These are phyloP conservation scores for Penstemon eatonii DNA, from an alignment of 257 asterid species.

Conservation along the genomic window DNA sequence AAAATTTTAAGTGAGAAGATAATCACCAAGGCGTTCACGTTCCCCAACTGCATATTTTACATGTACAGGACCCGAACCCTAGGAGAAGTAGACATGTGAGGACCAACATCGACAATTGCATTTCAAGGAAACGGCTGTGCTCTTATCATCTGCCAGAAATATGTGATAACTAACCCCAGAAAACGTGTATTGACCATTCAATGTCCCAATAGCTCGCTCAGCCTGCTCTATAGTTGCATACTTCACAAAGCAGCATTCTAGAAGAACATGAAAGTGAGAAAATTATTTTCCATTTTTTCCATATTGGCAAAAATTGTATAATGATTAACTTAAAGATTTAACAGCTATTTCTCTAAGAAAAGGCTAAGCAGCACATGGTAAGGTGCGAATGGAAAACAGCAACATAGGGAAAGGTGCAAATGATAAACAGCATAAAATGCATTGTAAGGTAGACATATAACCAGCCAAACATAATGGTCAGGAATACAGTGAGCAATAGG, in stretches of 20 bases:
- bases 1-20: constrained; percentile 26
- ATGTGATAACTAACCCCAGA: constrained; percentile 72
- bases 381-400: constrained; percentile 8
- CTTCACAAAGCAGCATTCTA: constrained; percentile 90
- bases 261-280: constrained; percentile 27
- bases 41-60: constrained; percentile 80
- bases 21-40: constrained; percentile 71
- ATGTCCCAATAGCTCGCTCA: constrained; percentile 66
- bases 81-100: constrained; percentile 28
- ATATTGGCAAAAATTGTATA: background rate
- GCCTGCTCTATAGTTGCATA: constrained; percentile 71
- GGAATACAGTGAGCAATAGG: constrained; percentile 10
- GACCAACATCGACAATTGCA: constrained; percentile 6
- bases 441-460: constrained; percentile 11
- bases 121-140: constrained; percentile 10
- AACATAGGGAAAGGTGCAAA: background rate
- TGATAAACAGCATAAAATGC: constrained; percentile 16
- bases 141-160: constrained; percentile 7
- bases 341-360: background rate
- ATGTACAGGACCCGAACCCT: constrained; percentile 62
- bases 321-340: constrained; percentile 18
- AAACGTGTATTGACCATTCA: constrained; percentile 56
- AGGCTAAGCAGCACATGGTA: background rate
- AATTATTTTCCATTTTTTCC: background rate
- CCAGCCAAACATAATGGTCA: background rate